Evolutionary conservation across 2,329 filamentous ascomycete genomes (phyloP).

Genomic region (Neophaeococcomyces aloes): DNA sequence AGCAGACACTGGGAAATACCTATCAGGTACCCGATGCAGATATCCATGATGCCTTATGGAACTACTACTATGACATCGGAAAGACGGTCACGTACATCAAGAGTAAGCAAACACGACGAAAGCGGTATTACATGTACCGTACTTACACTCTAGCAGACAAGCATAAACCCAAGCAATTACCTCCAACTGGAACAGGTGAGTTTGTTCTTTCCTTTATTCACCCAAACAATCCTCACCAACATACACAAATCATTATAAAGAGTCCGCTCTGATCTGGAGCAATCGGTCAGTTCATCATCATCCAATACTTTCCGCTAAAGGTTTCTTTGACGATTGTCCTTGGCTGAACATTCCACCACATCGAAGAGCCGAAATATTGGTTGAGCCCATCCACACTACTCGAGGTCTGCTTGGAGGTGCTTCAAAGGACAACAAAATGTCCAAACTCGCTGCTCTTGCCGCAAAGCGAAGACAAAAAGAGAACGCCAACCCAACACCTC

Average conservation of each 20-base stretch:
- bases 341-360: constrained; percentile 66
- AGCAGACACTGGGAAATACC: constrained; percentile 53
- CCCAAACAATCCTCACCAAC: not conserved
- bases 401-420: constrained; percentile 71
- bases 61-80: constrained; percentile 89
- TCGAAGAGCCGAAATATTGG: constrained; percentile 53
- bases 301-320: constrained; percentile 36
- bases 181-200: constrained; percentile 3
- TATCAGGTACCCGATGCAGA: constrained; percentile 56
- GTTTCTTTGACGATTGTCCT: constrained; percentile 73
- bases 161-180: constrained; percentile 16
- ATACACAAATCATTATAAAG: not conserved
- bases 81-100: constrained; percentile 74
- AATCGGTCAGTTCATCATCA: constrained; percentile 10
- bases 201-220: constrained; percentile 3
- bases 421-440: constrained; percentile 58
- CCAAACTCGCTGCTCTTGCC: constrained; percentile 83
- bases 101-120: constrained; percentile 38
- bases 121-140: not conserved
- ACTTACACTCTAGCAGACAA: constrained; percentile 10
- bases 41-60: constrained; percentile 83
- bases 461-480: constrained; percentile 68
- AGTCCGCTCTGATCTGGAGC: constrained; percentile 8
- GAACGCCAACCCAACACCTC: constrained; percentile 44
- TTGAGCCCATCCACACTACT: constrained; percentile 47